Conservation (phyloP, 495 filamentous ascomycete genomes). For the Tuber umbilicatum region DNA sequence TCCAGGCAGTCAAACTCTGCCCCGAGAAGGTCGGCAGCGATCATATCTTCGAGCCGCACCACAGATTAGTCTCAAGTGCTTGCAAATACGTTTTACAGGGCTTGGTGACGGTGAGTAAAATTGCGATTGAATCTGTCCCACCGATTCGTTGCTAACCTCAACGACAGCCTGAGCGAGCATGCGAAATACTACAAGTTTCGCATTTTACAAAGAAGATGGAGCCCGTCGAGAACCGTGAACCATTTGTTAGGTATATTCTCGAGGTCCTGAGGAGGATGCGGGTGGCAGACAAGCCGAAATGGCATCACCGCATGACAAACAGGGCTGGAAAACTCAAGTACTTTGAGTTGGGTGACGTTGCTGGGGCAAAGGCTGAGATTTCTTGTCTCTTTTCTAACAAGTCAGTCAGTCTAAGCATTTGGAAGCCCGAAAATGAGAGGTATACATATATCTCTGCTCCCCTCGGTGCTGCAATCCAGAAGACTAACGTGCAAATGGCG, state of each 20-base stretch:
- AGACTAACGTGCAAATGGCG: neutral
- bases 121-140: neutral
- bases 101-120: constrained; percentile 5
- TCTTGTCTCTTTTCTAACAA: constrained; percentile 38
- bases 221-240: constrained; percentile 51
- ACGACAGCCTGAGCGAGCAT: constrained; percentile 46
- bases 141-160: neutral
- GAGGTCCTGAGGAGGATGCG: constrained; percentile 66
- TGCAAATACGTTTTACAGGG: constrained; percentile 53
- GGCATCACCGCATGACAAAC: constrained; percentile 90
- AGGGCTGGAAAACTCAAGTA: constrained; percentile 73
- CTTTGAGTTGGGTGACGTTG: constrained; percentile 42
- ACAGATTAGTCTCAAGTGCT: constrained; percentile 81
- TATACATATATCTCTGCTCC: constrained; percentile 25
- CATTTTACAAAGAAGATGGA: constrained; percentile 35
- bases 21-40: constrained; percentile 74
- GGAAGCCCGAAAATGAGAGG: constrained; percentile 89
- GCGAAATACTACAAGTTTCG: constrained; percentile 49
- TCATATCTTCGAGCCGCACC: constrained; percentile 89
- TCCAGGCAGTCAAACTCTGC: constrained; percentile 68
- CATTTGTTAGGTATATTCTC: constrained; percentile 71
- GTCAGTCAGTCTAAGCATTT: constrained; percentile 51
- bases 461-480: neutral
- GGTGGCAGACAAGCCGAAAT: constrained; percentile 84
- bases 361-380: constrained; percentile 34